phyloP scores from a whole-genome alignment of 23 red algal genomes.

The Gracilariopsis chorda region DNA sequence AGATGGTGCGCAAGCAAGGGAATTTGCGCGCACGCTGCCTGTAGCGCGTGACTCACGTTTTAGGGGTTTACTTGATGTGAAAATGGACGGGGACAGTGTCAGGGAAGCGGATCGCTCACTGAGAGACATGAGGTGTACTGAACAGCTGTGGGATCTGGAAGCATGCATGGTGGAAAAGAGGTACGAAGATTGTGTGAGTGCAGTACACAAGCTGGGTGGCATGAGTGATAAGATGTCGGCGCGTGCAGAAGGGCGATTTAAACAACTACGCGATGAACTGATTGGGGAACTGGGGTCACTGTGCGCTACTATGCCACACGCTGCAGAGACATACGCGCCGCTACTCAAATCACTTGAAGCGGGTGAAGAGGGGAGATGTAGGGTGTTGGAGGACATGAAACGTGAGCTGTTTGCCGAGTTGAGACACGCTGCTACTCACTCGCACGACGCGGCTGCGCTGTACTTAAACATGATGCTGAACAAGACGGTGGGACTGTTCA shows the following conservation, averaged over 20 bases:
- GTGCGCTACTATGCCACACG: neutral
- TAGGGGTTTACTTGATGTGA: constrained; percentile 6
- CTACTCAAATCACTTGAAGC: constrained; percentile 12
- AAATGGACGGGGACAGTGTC: neutral
- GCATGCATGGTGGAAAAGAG: constrained; percentile 35
- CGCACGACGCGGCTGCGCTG: constrained; percentile 3
- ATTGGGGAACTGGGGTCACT: constrained; percentile 8
- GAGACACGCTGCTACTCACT: neutral
- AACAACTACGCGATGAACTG: neutral
- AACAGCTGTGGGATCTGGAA: constrained; percentile 56
- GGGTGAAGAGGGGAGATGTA: constrained; percentile 20
- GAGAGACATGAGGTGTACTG: constrained; percentile 24
- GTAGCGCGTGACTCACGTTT: constrained; percentile 19
- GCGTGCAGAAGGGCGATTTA: constrained; percentile 2
- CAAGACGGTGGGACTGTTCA: constrained; percentile 20
- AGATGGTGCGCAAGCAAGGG: constrained; percentile 4
- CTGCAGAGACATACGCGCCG: constrained; percentile 19
- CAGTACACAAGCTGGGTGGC: constrained; percentile 8
- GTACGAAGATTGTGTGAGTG: constrained; percentile 30
- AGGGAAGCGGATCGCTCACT: constrained; percentile 27
- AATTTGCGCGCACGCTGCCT: constrained; percentile 17
- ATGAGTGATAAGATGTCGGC: neutral
- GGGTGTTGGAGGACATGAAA: constrained; percentile 24
- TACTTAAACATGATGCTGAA: constrained; percentile 39
- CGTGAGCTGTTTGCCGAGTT: constrained; percentile 23